Base-by-base conservation (phyloP, 768 basidiomycete genomes). In the Rhodocollybia butyracea region DNA sequence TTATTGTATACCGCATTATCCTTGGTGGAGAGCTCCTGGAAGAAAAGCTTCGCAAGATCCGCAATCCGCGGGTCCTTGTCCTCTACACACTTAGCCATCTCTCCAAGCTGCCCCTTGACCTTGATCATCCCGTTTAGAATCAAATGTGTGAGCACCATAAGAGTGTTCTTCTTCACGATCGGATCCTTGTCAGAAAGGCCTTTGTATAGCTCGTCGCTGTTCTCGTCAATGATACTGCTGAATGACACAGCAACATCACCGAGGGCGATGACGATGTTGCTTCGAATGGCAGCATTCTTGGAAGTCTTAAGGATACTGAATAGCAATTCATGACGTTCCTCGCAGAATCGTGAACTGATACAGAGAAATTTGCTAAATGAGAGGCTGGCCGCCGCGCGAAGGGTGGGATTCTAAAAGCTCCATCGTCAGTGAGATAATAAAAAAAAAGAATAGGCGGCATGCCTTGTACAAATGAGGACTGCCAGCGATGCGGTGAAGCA, bases 1-100 rank as follows among this genome's bases (percentile, higher is more conserved):
- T 99, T 99, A 71, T 98, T 98, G 68, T 98, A 98, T 55, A 99
- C 95, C 6, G 95, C 97, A 67, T 99, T 99, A 63, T 98, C 97
- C 73, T 98, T 99, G 26, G 92, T 94, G 31, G 92, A 88, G 51
- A 99, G 73, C 66, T 98, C 95, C 21, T 84, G 89, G 77, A 99
- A 99, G 84, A 99, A 99, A 47, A 99, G 68, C 70, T 94, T 96
- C n/a, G 97, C 96, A 36, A 99, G 79, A 63, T 98, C 96, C 17
- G 90, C 83, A 57, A 99, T 89, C 13, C 96, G 73, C 43, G 78
- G 78, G 55, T 98, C 96, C 22, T 82, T 77, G 69, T 98, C 96
- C 72, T 98, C 94, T 6, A 98, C 73, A 67, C 97, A 98, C 71
- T 99, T 98, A n/a, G 96, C 97, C 96, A 99, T 98, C 78, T 99